These are phyloP conservation scores for Ascoidea rubescens DNA, from an alignment of 805 yeast genomes.

Conservation along the genomic window DNA sequence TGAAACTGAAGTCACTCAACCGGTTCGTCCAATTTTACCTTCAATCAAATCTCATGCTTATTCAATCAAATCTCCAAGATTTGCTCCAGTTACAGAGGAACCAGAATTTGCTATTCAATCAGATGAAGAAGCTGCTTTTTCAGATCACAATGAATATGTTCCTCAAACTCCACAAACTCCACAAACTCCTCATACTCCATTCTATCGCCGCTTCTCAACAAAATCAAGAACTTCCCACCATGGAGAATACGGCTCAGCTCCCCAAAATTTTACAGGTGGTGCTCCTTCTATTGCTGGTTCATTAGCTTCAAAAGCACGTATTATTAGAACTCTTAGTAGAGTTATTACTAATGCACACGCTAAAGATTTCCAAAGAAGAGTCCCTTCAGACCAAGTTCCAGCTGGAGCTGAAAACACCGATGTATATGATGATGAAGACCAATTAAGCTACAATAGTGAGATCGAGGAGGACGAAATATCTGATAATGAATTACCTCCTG, in stretches of 20 bases:
- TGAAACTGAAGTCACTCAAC: not conserved
- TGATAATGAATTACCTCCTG: too few relatives aligned
- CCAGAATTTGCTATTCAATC: constrained; percentile 15
- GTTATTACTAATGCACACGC: constrained; percentile 66
- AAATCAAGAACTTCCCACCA: not conserved
- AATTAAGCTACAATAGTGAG: not conserved
- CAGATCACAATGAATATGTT: constrained; percentile 12
- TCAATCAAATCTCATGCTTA: not conserved
- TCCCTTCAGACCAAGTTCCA: constrained; percentile 11
- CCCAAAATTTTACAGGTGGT: not conserved
- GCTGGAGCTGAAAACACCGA: constrained; percentile 13
- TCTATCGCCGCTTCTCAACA: constrained; percentile 9
- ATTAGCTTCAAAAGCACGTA: constrained; percentile 8
- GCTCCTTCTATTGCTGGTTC: constrained; percentile 9
- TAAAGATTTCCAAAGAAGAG: constrained; percentile 67
- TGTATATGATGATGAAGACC: constrained; percentile 15
- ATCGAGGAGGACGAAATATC: constrained; percentile 5
- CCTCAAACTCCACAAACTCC: constrained; percentile 3
- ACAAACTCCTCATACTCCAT: constrained; percentile 8
- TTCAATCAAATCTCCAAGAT: not conserved
- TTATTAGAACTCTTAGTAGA: constrained; percentile 30
- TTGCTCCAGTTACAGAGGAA: constrained; percentile 7
- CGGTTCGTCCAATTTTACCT: not conserved
- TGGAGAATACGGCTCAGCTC: not conserved
- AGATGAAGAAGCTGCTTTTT: constrained; percentile 14